Conservation (phyloP, 176 grass and related monocot genomes). For the Triticum monococcum region DNA sequence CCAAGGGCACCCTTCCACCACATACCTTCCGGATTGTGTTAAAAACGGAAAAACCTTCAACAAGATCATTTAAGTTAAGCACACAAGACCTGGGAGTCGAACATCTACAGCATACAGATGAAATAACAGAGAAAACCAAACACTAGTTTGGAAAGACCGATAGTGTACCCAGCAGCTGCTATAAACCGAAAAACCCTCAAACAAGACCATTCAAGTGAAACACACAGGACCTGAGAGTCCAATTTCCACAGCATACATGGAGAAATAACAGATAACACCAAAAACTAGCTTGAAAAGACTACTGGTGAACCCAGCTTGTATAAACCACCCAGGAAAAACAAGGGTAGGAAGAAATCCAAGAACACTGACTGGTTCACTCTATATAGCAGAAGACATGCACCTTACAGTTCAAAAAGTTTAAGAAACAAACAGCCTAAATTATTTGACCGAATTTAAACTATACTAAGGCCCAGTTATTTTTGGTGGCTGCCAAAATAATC, state of each 20-base stretch:
- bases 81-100: conserved; percentile 53
- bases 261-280: conserved; percentile 25
- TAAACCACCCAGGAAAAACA: not conserved
- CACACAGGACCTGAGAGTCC: conserved; percentile 39
- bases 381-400: not conserved
- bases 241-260: conserved; percentile 38
- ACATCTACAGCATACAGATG: conserved; percentile 43
- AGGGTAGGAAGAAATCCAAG: not conserved
- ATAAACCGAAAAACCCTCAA: conserved; percentile 89
- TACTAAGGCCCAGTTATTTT: no score
- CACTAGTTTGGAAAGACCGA: conserved; percentile 3
- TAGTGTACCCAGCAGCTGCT: not conserved
- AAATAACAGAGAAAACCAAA: conserved; percentile 30
- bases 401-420: not conserved
- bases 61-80: conserved; percentile 98
- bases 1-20: conserved; percentile 94
- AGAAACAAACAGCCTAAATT: not conserved
- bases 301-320: not conserved
- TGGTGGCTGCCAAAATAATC: no score
- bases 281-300: not conserved
- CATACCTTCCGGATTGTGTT: conserved; percentile 80
- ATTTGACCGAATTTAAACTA: not conserved
- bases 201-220: conserved; percentile 95
- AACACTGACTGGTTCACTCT: not conserved
- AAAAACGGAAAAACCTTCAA: conserved; percentile 99